Evolutionary conservation across 1,284 basidiomycete species (phyloP), one percentile per base, ranked within the genome.

Genomic region (Cutaneotrichosporon mucoides): DNA sequence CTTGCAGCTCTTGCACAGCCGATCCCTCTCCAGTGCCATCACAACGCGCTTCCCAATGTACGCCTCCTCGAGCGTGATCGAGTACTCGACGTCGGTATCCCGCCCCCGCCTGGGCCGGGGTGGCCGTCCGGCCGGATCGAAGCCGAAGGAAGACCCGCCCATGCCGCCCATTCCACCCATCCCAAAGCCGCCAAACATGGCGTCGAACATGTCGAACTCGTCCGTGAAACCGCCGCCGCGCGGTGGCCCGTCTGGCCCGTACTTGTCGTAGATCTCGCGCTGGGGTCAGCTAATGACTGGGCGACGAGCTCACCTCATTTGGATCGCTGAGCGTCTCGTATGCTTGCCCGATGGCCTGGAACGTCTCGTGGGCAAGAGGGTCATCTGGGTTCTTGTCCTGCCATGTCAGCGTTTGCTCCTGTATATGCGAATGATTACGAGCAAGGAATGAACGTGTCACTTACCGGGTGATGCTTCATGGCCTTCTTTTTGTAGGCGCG

Each of bases 401-500:
- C 9, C 38, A 69, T 71, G 74, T 62, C 44, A 67, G 59, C 33
- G 24, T 15, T 36, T 15, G 40, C 24, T 24, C 24, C 24, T 24
- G 24, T 24, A 24, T 24, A 24, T 24, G 24, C 24, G 24, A 24
- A 24, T 24, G 24, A 24, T 24, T 24, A 24, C 24, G 24, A 24
- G 24, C 24, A 24, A 24, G 24, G 24, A 24, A 24, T 24, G 24
- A 24, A 24, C 24, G 24, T 24, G 24, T 24, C 24, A 83, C 89
- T 72, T 77, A 93, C 91, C 44, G 91, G 91, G 76, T 94, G 91
- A 71, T 92, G 89, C 77, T 90, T 85, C 78, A 88, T 89, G 49
- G 91, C 92, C 86, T 92, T 92, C 80, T 85, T 88, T 73, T 88
- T 87, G 75, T 96, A 96, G 6, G 92, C 92, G 73, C 89, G 90